These are phyloP conservation scores for Aureobasidium sp. DNA, from an alignment of 2,329 filamentous ascomycete species.

Conservation along the genomic window DNA sequence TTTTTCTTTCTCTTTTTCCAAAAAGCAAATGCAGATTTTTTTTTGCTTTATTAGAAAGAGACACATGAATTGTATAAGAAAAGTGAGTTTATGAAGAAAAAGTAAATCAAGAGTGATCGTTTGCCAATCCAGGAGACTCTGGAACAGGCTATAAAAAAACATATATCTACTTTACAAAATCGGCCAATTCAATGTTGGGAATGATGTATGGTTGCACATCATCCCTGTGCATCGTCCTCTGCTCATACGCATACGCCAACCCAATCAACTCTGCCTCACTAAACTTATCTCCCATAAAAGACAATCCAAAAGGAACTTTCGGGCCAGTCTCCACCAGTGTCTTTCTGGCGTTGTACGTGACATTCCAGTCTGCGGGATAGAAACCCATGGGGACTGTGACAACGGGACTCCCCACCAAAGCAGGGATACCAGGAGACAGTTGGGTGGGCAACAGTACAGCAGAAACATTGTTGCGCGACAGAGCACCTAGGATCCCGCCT, in stretches of 20 bases:
- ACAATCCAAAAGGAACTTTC: slow-evolving; percentile 52
- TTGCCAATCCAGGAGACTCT: too few relatives aligned
- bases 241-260: slow-evolving; percentile 62
- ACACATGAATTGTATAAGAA: too few relatives aligned
- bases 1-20: too few relatives aligned
- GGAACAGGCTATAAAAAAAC: too few relatives aligned
- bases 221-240: slow-evolving; percentile 44
- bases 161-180: slow-evolving; percentile 32
- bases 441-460: slow-evolving; percentile 54
- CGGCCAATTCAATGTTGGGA: slow-evolving; percentile 40
- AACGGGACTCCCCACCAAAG: slow-evolving; percentile 51
- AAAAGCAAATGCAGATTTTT: too few relatives aligned
- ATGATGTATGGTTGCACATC: slow-evolving; percentile 42
- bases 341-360: slow-evolving; percentile 39
- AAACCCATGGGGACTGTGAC: slow-evolving; percentile 57
- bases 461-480: slow-evolving; percentile 49
- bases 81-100: too few relatives aligned
- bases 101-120: too few relatives aligned
- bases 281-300: slow-evolving; percentile 54
- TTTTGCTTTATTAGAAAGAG: too few relatives aligned
- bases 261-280: slow-evolving; percentile 55
- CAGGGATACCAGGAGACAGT: slow-evolving; percentile 41
- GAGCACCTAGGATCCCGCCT: slow-evolving; percentile 53
- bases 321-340: slow-evolving; percentile 48
- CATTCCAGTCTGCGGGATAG: slow-evolving; percentile 41